These are phyloP conservation scores for Phoma herbarum DNA, from an alignment of 2,329 filamentous ascomycete species.

Conservation along the genomic window DNA sequence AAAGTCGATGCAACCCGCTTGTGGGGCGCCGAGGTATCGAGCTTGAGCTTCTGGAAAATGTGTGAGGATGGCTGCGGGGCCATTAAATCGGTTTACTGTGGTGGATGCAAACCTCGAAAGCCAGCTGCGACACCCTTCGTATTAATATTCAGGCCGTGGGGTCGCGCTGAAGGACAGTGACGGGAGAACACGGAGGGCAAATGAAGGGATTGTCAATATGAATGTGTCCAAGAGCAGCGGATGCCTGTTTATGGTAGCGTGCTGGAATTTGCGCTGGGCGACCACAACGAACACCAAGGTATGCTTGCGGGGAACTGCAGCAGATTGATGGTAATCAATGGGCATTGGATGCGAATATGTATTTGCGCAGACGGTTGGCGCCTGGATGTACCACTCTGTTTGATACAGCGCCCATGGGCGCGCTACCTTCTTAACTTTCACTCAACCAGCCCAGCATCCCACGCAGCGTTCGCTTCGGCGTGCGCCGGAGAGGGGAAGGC, in stretches of 20 bases:
- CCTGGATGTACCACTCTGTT: not conserved
- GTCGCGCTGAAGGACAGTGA: conserved; percentile 34
- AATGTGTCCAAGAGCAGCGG: conserved; percentile 30
- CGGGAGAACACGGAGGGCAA: conserved; percentile 42
- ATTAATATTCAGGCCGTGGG: conserved; percentile 44
- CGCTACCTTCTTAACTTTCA: conserved; percentile 5
- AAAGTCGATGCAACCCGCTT: conserved; percentile 50
- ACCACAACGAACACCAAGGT: not conserved
- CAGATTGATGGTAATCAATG: not conserved
- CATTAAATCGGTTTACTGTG: conserved; percentile 50
- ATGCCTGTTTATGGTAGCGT: conserved; percentile 25
- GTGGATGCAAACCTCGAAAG: conserved; percentile 45
- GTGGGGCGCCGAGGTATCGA: conserved; percentile 48
- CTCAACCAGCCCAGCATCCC: conserved; percentile 7
- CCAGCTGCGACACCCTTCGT: conserved; percentile 24
- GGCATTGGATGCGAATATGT: not conserved
- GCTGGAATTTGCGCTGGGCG: conserved; percentile 9
- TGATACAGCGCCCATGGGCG: not conserved
- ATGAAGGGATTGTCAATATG: conserved; percentile 30
- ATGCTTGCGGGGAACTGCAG: conserved; percentile 10
- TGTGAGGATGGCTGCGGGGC: conserved; percentile 52
- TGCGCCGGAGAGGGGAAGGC: conserved; percentile 20
- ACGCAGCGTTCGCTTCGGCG: conserved; percentile 16
- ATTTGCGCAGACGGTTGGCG: conserved; percentile 1
- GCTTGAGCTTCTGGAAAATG: conserved; percentile 54